phyloP scores from a whole-genome alignment of 176 grass and related monocot species.

The Urochloa ruziziensis region DNA sequence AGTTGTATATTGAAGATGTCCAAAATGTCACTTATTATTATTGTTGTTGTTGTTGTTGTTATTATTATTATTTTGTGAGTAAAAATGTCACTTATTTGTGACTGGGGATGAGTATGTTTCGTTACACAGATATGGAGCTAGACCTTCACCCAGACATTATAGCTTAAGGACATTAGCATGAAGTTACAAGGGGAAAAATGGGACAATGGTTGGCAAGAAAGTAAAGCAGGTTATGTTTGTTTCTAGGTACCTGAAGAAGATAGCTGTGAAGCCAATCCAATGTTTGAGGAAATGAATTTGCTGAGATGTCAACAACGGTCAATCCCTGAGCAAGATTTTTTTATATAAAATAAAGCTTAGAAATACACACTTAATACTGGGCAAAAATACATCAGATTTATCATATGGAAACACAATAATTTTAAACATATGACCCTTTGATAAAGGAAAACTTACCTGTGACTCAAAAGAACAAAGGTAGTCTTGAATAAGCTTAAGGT shows the following conservation, averaged over 20 bases:
- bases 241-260: conserved; percentile 79
- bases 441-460: conserved; percentile 53
- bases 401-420: neutral
- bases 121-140: neutral
- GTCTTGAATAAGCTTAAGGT: conserved; percentile 94
- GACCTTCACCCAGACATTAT: neutral
- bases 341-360: neutral
- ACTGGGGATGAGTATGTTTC: neutral
- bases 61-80: too few species aligned
- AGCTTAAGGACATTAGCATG: neutral
- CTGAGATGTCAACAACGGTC: conserved; percentile 86
- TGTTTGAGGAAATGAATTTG: conserved; percentile 90
- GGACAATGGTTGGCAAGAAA: neutral
- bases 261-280: conserved; percentile 88
- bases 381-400: neutral
- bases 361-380: conserved; percentile 4
- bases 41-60: too few species aligned
- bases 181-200: neutral
- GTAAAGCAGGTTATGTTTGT: neutral
- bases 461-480: conserved; percentile 96
- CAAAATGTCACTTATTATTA: neutral
- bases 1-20: neutral
- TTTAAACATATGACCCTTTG: neutral
- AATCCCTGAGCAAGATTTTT: conserved; percentile 55
- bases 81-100: neutral